phyloP scores from a whole-genome alignment of 495 filamentous ascomycete species.

The Oidiodendron maius region DNA sequence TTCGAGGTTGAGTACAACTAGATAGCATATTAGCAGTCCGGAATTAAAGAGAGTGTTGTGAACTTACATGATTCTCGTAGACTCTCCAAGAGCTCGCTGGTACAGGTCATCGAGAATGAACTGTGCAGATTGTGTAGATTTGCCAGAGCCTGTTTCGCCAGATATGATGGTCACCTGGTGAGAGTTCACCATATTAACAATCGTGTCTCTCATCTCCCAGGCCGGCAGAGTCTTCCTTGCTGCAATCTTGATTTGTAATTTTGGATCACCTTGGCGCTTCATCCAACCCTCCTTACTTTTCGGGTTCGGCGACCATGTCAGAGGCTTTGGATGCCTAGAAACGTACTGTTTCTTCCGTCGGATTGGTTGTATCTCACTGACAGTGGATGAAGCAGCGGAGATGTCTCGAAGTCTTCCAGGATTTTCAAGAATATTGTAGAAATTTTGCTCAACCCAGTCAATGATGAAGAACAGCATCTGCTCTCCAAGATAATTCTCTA shows the following conservation, averaged over 20 bases:
- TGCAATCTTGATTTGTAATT: constrained; percentile 63
- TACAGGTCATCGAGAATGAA: constrained; percentile 94
- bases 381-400: constrained; percentile 57
- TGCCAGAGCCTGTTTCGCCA: constrained; percentile 93
- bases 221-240: constrained; percentile 73
- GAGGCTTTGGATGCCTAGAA: constrained; percentile 46
- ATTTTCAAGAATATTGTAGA: constrained; percentile 68
- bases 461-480: constrained; percentile 84
- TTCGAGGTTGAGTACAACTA: constrained; percentile 81
- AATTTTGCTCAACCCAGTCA: constrained; percentile 81
- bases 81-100: constrained; percentile 60
- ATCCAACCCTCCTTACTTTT: constrained; percentile 40
- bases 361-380: constrained; percentile 36
- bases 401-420: constrained; percentile 82
- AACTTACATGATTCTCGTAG: constrained; percentile 70
- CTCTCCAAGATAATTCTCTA: constrained; percentile 64
- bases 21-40: constrained; percentile 2
- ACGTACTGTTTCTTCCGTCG: constrained; percentile 27
- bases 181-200: constrained; percentile 63
- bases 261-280: constrained; percentile 39
- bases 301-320: constrained; percentile 34
- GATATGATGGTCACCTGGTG: constrained; percentile 93
- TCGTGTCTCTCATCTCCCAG: constrained; percentile 73
- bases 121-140: constrained; percentile 95
- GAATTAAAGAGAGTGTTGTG: not conserved